Conservation (phyloP, 2,329 filamentous ascomycete species). For the Alternaria sp. region DNA sequence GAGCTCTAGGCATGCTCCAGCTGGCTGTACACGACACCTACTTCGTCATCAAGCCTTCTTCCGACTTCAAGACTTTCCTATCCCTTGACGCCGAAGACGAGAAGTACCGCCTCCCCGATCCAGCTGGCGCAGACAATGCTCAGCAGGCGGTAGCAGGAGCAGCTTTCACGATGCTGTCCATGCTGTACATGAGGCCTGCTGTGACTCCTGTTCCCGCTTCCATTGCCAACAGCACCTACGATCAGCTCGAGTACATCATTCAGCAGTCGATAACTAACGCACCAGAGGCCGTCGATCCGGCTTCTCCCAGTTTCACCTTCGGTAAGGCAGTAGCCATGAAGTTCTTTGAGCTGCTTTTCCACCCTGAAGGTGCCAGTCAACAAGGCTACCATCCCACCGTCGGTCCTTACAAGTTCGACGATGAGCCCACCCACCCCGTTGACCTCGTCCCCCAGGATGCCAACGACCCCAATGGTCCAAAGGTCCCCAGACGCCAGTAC, state of each 20-base stretch:
- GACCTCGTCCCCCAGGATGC: constrained; percentile 25
- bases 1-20: constrained; percentile 29
- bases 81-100: constrained; percentile 2
- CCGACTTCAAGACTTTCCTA: constrained; percentile 22
- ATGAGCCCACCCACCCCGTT: constrained; percentile 34
- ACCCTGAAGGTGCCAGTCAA: constrained; percentile 11
- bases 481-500: constrained; percentile 21
- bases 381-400: constrained; percentile 23
- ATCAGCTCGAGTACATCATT: constrained; percentile 13
- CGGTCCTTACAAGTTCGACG: constrained; percentile 27
- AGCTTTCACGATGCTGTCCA: constrained; percentile 22
- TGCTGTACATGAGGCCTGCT: constrained; percentile 18
- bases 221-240: constrained; percentile 17
- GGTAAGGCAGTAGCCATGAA: constrained; percentile 24
- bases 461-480: constrained; percentile 29
- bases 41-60: constrained; percentile 26
- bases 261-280: constrained; percentile 1
- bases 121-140: constrained; percentile 19
- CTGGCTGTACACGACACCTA: constrained; percentile 35
- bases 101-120: constrained; percentile 15
- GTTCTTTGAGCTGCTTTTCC: constrained; percentile 25
- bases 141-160: constrained; percentile 30
- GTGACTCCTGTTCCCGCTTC: not conserved
- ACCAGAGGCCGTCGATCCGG: constrained; percentile 15
- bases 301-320: constrained; percentile 26